Evolutionary conservation across 2,329 filamentous ascomycete species (phyloP).

Genomic region (Chaetomium globosum): DNA sequence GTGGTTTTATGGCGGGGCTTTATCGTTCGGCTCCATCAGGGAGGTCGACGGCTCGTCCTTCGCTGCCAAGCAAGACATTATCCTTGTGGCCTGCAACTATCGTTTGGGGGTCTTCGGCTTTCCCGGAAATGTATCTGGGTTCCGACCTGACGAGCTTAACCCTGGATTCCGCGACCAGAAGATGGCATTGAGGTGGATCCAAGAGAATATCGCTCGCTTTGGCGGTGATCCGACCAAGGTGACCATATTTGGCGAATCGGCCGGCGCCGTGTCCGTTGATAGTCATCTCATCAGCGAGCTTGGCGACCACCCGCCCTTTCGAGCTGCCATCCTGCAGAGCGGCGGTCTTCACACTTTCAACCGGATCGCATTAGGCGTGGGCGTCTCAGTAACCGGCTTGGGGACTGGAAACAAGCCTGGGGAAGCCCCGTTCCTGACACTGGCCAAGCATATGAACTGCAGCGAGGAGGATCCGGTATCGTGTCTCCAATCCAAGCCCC

Average conservation of each 20-base stretch:
- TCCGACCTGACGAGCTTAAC: slow-evolving; percentile 5
- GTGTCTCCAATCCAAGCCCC: background rate
- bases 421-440: slow-evolving; percentile 2
- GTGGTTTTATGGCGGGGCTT: slow-evolving; percentile 13
- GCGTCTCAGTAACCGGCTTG: background rate
- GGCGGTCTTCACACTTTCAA: slow-evolving; percentile 13
- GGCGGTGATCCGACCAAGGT: background rate
- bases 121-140: slow-evolving; percentile 3
- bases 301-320: background rate
- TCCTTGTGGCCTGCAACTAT: slow-evolving; percentile 7
- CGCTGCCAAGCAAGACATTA: slow-evolving; percentile 6
- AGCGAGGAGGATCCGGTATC: background rate
- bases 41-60: background rate
- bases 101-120: slow-evolving; percentile 10
- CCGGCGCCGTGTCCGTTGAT: slow-evolving; percentile 10
- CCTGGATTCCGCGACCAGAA: slow-evolving; percentile 9
- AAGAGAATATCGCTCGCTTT: background rate
- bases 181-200: background rate
- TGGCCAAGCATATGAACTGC: slow-evolving; percentile 6
- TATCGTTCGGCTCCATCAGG: background rate
- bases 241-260: slow-evolving; percentile 10
- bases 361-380: slow-evolving; percentile 1
- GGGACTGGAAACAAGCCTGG: slow-evolving; percentile 4
- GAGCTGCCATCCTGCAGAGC: slow-evolving; percentile 4
- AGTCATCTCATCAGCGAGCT: slow-evolving; percentile 11